A percentile compares a stretch with the other conserved stretches of the same genome.
phyloP scores from a whole-genome alignment of 495 filamentous ascomycete species.

The Melanomma pulvis-pyrius region DNA sequence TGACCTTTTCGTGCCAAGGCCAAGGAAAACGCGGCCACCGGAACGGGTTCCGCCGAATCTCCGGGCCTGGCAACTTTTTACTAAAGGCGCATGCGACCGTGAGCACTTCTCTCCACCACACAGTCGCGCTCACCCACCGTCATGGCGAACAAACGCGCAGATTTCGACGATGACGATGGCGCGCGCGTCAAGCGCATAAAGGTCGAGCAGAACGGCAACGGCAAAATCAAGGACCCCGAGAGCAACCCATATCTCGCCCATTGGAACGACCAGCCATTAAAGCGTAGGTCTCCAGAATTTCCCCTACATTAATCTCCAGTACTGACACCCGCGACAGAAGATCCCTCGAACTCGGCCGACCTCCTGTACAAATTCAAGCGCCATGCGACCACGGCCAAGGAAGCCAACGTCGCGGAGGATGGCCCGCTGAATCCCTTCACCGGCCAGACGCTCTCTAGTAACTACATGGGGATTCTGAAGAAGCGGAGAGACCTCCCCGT shows the following conservation, averaged over 20 bases:
- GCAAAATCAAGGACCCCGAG: slow-evolving; percentile 64
- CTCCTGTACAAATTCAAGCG: slow-evolving; percentile 68
- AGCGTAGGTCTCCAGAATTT: slow-evolving; percentile 34
- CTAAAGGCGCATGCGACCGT: background rate
- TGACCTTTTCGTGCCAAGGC: background rate
- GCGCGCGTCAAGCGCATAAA: slow-evolving; percentile 52
- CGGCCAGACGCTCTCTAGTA: slow-evolving; percentile 68
- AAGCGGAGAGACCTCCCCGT: slow-evolving; percentile 85
- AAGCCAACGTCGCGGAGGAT: slow-evolving; percentile 76
- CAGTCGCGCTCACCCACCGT: background rate
- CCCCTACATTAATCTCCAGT: background rate
- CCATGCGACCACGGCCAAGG: slow-evolving; percentile 77
- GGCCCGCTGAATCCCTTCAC: slow-evolving; percentile 85
- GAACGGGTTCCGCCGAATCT: background rate
- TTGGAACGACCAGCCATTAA: slow-evolving; percentile 65
- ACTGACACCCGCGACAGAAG: slow-evolving; percentile 41
- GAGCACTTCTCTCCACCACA: background rate
- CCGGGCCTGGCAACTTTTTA: slow-evolving; percentile 6
- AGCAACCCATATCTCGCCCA: slow-evolving; percentile 91
- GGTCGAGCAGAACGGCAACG: slow-evolving; percentile 53
- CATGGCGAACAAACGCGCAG: slow-evolving; percentile 47
- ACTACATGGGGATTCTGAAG: slow-evolving; percentile 88
- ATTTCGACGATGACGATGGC: slow-evolving; percentile 45
- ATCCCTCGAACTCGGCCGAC: slow-evolving; percentile 42
- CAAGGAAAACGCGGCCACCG: background rate